These are phyloP conservation scores for Didymella segeticola DNA, from an alignment of 2,329 filamentous ascomycete species.

Conservation along the genomic window DNA sequence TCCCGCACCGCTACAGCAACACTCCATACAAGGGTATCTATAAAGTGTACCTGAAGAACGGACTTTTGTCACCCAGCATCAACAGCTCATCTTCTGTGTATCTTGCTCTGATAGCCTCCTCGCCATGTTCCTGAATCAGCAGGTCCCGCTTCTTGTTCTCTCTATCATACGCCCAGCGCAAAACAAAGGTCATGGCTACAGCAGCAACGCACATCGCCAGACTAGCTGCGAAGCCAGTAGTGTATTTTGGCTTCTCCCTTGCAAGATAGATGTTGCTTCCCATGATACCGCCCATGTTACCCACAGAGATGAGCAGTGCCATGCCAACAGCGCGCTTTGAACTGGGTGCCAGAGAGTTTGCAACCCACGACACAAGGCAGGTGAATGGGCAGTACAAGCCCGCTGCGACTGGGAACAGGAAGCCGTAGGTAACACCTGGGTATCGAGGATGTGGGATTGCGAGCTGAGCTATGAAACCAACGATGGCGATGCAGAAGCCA, in stretches of 20 bases:
- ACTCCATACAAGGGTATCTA: slow-evolving; percentile 12
- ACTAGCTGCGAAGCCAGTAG: slow-evolving; percentile 58
- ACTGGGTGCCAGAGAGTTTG: slow-evolving; percentile 43
- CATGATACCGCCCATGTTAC: slow-evolving; percentile 55
- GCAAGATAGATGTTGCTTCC: slow-evolving; percentile 59
- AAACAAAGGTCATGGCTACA: slow-evolving; percentile 53
- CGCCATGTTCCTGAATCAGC: slow-evolving; percentile 36
- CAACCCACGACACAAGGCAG: slow-evolving; percentile 46
- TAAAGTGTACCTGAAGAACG: slow-evolving; percentile 51
- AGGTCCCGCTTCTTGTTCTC: slow-evolving; percentile 40
- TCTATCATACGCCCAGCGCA: slow-evolving; percentile 51
- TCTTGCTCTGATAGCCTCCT: slow-evolving; percentile 44
- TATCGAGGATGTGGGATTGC: slow-evolving; percentile 51
- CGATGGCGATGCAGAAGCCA: slow-evolving; percentile 57
- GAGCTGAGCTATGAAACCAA: slow-evolving; percentile 65
- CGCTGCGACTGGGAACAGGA: slow-evolving; percentile 47
- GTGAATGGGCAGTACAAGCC: slow-evolving; percentile 48
- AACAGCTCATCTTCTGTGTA: slow-evolving; percentile 51
- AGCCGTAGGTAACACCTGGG: slow-evolving; percentile 54
- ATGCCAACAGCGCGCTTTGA: slow-evolving; percentile 55
- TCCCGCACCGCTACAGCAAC: too few species aligned
- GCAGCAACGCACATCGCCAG: slow-evolving; percentile 56
- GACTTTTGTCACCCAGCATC: slow-evolving; percentile 52
- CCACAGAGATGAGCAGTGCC: slow-evolving; percentile 57
- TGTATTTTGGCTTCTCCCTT: slow-evolving; percentile 57